phyloP scores from a whole-genome alignment of 305 asterid species.

The Fraxinus velutina region DNA sequence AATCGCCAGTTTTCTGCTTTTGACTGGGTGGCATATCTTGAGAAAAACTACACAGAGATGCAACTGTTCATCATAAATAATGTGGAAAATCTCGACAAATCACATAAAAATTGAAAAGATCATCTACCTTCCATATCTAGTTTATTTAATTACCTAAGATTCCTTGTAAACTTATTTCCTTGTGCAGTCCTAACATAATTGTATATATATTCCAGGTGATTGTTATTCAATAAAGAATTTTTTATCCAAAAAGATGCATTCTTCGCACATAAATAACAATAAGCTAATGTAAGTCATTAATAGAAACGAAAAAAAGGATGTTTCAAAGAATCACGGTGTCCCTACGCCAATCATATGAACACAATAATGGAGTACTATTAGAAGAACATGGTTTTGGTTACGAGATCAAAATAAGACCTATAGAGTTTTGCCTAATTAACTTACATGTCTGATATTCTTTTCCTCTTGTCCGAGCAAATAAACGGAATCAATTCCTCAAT shows the following conservation, averaged over 20 bases:
- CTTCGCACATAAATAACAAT: neutral
- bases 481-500: constrained; percentile 47
- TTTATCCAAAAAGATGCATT: neutral
- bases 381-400: neutral
- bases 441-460: constrained; percentile 47
- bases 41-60: constrained; percentile 36
- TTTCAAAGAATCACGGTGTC: neutral
- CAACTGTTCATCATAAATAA: neutral
- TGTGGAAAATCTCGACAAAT: neutral
- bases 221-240: neutral
- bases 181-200: neutral
- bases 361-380: neutral
- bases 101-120: neutral
- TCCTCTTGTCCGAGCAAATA: constrained; percentile 41
- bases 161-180: neutral
- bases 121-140: neutral
- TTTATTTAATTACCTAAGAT: neutral
- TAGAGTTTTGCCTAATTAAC: constrained; percentile 21
- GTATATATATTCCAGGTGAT: neutral
- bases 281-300: neutral
- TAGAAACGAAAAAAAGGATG: neutral
- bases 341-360: neutral
- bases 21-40: constrained; percentile 35
- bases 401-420: neutral
- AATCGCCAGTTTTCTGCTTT: constrained; percentile 32